Conservation (phyloP, 2,329 filamentous ascomycete species). For the Aspergillus pseudoglaucus region DNA sequence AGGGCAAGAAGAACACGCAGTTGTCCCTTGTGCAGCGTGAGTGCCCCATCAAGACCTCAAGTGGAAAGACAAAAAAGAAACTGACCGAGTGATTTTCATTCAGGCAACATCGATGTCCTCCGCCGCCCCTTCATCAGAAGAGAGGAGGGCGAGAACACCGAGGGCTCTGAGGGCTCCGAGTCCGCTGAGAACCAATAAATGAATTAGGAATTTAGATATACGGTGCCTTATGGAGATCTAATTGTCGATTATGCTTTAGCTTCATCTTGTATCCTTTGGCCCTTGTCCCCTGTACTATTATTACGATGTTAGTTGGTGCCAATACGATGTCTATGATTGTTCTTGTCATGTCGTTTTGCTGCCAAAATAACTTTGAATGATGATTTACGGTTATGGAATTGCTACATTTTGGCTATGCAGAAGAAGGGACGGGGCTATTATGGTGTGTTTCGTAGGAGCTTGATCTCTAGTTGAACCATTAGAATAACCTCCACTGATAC, state of each 20-base stretch:
- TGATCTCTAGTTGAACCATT: too few relatives aligned
- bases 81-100: slow-evolving; percentile 1
- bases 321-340: neutral
- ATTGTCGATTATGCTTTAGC: neutral
- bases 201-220: neutral
- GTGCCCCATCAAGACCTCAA: slow-evolving; percentile 21
- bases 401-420: too few relatives aligned
- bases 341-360: neutral
- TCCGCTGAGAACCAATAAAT: slow-evolving; percentile 8
- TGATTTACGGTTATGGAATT: too few relatives aligned
- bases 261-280: neutral
- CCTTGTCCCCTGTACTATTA: neutral
- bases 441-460: too few relatives aligned
- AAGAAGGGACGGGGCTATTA: too few relatives aligned
- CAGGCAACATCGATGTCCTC: slow-evolving; percentile 30
- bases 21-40: slow-evolving; percentile 76
- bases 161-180: neutral
- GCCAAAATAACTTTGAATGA: neutral
- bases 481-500: neutral
- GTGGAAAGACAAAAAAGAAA: neutral
- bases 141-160: neutral
- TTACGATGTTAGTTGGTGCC: neutral
- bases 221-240: neutral
- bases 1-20: slow-evolving; percentile 57
- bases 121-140: slow-evolving; percentile 18